A percentile compares a stretch with the other conserved stretches of the same genome.
These are phyloP conservation scores for Torulaspora quercuum DNA, from an alignment of 805 yeast genomes.

Conservation along the genomic window DNA sequence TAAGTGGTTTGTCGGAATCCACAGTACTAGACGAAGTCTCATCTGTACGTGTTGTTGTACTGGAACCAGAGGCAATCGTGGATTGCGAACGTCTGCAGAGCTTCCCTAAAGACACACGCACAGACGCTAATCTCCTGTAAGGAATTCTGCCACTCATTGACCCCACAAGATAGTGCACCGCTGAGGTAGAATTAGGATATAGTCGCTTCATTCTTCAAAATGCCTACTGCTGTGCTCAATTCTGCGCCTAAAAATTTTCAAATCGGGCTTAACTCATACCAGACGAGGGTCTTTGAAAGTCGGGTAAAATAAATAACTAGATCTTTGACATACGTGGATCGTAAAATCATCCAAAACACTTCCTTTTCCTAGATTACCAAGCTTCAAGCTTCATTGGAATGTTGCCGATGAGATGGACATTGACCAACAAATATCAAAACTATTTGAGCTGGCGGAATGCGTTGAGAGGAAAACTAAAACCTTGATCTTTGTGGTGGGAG, in stretches of 20 bases:
- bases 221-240: no score
- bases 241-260: conserved; percentile 11
- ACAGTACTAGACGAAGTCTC: not conserved
- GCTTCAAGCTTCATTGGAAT: no score
- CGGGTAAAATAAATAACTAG: no score
- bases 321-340: no score
- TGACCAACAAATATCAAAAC: conserved; percentile 6
- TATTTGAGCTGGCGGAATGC: conserved; percentile 11
- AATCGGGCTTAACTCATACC: no score
- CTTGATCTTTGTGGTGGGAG: conserved; percentile 31
- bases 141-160: conserved; percentile 6
- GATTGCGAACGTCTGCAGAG: conserved; percentile 11
- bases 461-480: conserved; percentile 11
- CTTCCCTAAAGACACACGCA: conserved; percentile 5
- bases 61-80: conserved; percentile 1
- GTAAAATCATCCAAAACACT: no score
- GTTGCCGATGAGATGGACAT: conserved; percentile 5
- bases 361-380: no score
- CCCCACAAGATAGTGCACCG: conserved; percentile 1
- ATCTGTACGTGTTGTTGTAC: not conserved
- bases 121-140: conserved; percentile 3
- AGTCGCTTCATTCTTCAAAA: no score
- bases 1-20: conserved; percentile 5
- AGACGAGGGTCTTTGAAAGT: no score
- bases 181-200: no score